Base-by-base conservation (phyloP, 2,329 filamentous ascomycete species). In the Geosmithia putterillii region DNA sequence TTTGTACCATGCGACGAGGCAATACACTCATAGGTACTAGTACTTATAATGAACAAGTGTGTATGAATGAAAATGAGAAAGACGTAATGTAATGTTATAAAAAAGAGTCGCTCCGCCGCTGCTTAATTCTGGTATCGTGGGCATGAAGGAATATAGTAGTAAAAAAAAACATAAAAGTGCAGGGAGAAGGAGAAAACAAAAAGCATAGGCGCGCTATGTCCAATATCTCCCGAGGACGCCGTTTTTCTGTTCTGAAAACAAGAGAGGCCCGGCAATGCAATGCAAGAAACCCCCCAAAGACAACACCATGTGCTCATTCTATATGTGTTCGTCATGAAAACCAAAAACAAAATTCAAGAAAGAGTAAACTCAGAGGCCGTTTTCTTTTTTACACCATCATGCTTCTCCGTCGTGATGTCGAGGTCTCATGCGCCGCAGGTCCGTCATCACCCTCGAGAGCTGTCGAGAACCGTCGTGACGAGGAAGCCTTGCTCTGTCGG, bases 341-440 rank as follows among this genome's bases (percentile, higher is more conserved):
- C 38, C 15, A 38, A 38, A 38, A 38, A 19, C 6, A 38, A 19
- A 4, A 7, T 37, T 35, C 38, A 38, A 40, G 36, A 39, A n/a
- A n/a, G n/a, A n/a, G n/a, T n/a, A n/a, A n/a, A n/a, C n/a, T n/a
- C 10, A 32, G 15, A 32, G 28, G 28, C 28, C 28, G 28, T 32
- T 32, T 32, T 10, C 10, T 25, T 25, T 25, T 25, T 71, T 63
- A 76, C 57, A 77, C 56, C 73, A 79, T 76, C 71, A 76, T 78
- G 54, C 73, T 78, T 51, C 73, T 64, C 49, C 74, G 62, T 52
- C 74, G 63, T 45, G 66, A 64, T 28, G 54, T 63, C 44, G 53
- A n/a, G n/a, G n/a, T n/a, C n/a, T n/a, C n/a, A 51, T 21, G 54
- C 56, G 18, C 59, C 55, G 43, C 48, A 51, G 23, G 50, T 46